Conservation (phyloP, 148 eudicot genomes). For the Agrostemma githago region DNA sequence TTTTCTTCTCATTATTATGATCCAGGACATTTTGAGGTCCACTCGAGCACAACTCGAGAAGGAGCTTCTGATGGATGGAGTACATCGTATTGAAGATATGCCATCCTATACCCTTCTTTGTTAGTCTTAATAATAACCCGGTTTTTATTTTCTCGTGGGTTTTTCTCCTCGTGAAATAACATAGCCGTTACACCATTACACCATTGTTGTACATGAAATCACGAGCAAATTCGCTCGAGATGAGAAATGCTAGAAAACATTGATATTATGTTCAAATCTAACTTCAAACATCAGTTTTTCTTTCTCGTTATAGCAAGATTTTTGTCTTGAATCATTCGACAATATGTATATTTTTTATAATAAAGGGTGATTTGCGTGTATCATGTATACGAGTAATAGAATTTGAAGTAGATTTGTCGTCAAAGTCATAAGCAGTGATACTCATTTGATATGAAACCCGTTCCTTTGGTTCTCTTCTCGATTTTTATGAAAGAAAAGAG, state of each 20-base stretch:
- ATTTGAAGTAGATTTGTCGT: too few relatives aligned
- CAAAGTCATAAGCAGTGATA: too few relatives aligned
- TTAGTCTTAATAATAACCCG: conserved; percentile 14
- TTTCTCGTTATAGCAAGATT: too few relatives aligned
- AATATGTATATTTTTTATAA: too few relatives aligned
- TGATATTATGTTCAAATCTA: background rate
- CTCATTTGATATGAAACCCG: too few relatives aligned
- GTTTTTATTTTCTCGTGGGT: background rate
- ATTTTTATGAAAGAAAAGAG: too few relatives aligned
- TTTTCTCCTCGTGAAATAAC: background rate
- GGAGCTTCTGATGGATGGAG: conserved; percentile 71
- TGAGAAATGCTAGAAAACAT: background rate
- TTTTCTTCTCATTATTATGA: background rate
- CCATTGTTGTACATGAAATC: background rate
- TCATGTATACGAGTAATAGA: too few relatives aligned
- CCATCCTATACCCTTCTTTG: conserved; percentile 61
- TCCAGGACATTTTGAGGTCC: conserved; percentile 60
- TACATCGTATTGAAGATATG: conserved; percentile 69
- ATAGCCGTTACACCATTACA: too few relatives aligned
- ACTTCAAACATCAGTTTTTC: too few relatives aligned
- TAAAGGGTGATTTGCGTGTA: too few relatives aligned
- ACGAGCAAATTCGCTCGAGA: background rate
- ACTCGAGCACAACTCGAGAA: conserved; percentile 67
- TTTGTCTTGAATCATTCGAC: too few relatives aligned
- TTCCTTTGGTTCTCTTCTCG: too few relatives aligned